Conservation (phyloP, 345 rosid genomes). For the Populus davidiana region DNA sequence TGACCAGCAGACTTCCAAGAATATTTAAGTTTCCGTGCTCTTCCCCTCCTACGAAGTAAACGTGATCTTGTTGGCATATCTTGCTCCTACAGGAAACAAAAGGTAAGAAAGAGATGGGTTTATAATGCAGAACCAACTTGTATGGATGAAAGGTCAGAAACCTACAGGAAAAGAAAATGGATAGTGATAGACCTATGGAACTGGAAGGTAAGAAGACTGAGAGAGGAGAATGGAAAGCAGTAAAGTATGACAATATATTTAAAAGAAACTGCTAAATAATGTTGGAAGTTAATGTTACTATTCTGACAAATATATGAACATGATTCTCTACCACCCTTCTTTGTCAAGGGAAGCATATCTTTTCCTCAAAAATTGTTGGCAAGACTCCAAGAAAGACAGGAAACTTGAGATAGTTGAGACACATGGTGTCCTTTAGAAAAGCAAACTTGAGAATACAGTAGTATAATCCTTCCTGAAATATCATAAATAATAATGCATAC, state of each 20-base stretch:
- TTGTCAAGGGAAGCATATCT: background rate
- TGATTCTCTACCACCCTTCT: slow-evolving; percentile 5
- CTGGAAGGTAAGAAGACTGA: background rate
- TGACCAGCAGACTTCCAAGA: slow-evolving; percentile 81
- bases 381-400: background rate
- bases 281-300: background rate
- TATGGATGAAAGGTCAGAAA: background rate
- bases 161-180: background rate
- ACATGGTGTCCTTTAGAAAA: background rate
- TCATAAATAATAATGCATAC: slow-evolving; percentile 35
- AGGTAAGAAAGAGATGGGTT: slow-evolving; percentile 11
- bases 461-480: slow-evolving; percentile 2
- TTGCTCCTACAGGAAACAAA: slow-evolving; percentile 53
- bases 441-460: background rate
- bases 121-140: slow-evolving; percentile 8
- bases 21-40: slow-evolving; percentile 80
- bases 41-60: slow-evolving; percentile 64
- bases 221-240: background rate
- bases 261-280: background rate
- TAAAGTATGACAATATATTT: background rate
- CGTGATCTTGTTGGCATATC: slow-evolving; percentile 56
- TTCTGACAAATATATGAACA: slow-evolving; percentile 1
- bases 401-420: background rate
- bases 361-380: background rate
- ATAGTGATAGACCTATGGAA: background rate